Percentiles rank a stretch among this genome's conserved stretches.
Conservation (phyloP, 306 rosid genomes). For the Trifolium pratense region DNA sequence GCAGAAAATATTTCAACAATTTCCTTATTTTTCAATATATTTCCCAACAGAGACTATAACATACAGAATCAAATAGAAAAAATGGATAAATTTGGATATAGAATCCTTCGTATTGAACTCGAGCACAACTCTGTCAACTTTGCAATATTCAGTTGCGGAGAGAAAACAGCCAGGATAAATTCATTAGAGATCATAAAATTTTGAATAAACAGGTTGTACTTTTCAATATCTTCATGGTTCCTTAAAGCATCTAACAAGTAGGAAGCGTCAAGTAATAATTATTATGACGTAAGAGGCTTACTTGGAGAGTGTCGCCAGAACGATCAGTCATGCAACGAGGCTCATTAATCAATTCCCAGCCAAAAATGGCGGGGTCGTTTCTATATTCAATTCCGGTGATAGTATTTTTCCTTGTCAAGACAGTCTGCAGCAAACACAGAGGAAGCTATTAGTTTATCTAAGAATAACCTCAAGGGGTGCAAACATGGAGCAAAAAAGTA, state of each 20-base stretch:
- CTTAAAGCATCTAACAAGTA: slow-evolving; percentile 10
- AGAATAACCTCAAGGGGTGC: slow-evolving; percentile 18
- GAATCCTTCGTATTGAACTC: slow-evolving; percentile 22
- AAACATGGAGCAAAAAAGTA: background rate
- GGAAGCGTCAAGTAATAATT: background rate
- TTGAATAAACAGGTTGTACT: slow-evolving; percentile 16
- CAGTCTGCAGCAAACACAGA: slow-evolving; percentile 57
- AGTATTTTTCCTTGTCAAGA: slow-evolving; percentile 85
- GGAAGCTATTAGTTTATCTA: slow-evolving; percentile 34
- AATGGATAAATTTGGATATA: background rate
- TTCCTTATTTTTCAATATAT: background rate
- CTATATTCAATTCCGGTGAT: slow-evolving; percentile 82
- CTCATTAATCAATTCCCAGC: slow-evolving; percentile 96
- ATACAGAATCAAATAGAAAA: background rate
- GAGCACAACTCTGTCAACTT: background rate
- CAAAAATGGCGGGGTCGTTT: slow-evolving; percentile 93
- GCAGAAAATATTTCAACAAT: slow-evolving; percentile 22
- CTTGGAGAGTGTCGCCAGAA: slow-evolving; percentile 97
- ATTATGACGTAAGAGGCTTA: slow-evolving; percentile 50
- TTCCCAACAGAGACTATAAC: slow-evolving; percentile 10
- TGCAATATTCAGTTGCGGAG: background rate
- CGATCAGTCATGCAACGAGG: slow-evolving; percentile 95
- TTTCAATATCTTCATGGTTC: slow-evolving; percentile 15
- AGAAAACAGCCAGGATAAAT: slow-evolving; percentile 25
- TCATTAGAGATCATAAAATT: slow-evolving; percentile 7